Evolutionary conservation across 2,329 filamentous ascomycete genomes (phyloP), one percentile per base, ranked within the genome.

Genomic region (Paraphaeosphaeria sporulosa): DNA sequence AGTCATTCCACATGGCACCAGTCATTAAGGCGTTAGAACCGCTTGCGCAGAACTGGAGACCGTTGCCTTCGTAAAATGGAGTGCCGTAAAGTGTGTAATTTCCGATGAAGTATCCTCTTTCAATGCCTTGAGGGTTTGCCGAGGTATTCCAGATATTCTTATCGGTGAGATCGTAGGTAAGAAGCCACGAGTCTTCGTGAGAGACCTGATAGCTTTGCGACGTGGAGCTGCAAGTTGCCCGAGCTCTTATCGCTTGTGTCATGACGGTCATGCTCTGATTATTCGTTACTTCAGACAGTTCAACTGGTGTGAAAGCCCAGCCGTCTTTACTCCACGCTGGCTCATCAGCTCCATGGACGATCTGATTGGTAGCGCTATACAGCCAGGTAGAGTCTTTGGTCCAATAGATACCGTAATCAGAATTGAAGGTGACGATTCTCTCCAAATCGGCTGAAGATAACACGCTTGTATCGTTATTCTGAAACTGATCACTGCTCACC

Each of bases 271-370:
- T 57, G 17, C 17, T 36, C 19, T 36, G 12, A 25, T 46, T 21
- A 12, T 49, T 42, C 10, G 25, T 30, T 21, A 46, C 5, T 4
- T 19, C 1, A 32, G 58, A 57, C 34, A 59, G 27, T n/a, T 58
- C 38, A 1, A 67, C 19, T 32, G 67, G 69, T n/a, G 67, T 64
- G 50, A 71, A 70, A 30, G 63, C 65, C 67, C 64, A 70, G 2
- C 64, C 65, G 38, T 71, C 59, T 9, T 43, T 60, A 48, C 66
- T 70, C 69, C 69, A 71, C 9, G 40, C 38, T 1, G 68, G 66
- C 15, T 67, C 51, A 12, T 59, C 58, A 2, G 57, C 63, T 34
- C 65, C 59, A 13, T 64, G 54, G 13, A 66, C 58, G 13, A 64
- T 46, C 43, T 69, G 60, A 10, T 66, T 58, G 3, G 59, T 55